Conservation (phyloP, 2,329 filamentous ascomycete species). For the Moelleriella libera region DNA sequence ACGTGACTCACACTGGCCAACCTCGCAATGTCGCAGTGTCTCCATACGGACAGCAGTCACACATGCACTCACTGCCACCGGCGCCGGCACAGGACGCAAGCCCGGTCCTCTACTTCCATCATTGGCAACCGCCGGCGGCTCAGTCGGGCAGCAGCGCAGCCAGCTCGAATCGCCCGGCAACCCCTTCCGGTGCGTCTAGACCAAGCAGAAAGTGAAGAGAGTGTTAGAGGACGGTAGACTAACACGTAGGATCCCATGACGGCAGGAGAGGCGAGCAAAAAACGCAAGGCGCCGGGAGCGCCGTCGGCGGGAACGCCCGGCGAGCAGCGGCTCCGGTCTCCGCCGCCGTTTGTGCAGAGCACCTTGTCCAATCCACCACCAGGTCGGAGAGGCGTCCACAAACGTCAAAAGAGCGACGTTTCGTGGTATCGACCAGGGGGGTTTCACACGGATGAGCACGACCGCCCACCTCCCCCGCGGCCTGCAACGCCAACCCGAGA, state of each 20-base stretch:
- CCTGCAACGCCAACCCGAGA: conserved; percentile 8
- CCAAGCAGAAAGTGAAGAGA: conserved; percentile 33
- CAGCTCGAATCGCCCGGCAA: conserved; percentile 51
- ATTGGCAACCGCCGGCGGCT: conserved; percentile 73
- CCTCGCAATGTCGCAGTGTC: conserved; percentile 14
- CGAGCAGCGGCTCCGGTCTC: conserved; percentile 18
- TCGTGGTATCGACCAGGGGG: conserved; percentile 17
- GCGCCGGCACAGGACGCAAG: conserved; percentile 57
- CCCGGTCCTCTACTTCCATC: conserved; percentile 76
- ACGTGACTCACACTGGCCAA: conserved; percentile 22
- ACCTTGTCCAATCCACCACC: conserved; percentile 12
- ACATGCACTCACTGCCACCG: conserved; percentile 36
- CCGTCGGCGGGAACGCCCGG: conserved; percentile 12
- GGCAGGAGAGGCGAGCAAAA: conserved; percentile 65
- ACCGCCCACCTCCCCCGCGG: conserved; percentile 6
- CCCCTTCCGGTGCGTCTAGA: conserved; percentile 60
- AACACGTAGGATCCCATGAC: conserved; percentile 8
- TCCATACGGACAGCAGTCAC: conserved; percentile 27
- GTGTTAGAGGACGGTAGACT: conserved; percentile 27
- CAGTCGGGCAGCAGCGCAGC: conserved; percentile 39
- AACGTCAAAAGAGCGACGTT: conserved; percentile 22
- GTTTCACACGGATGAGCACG: conserved; percentile 9
- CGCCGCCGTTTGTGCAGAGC: conserved; percentile 15
- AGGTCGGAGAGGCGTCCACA: conserved; percentile 14
- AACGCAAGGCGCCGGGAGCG: conserved; percentile 58